Evolutionary conservation across 768 basidiomycete genomes (phyloP), one percentile per base, ranked within the genome.

Genomic region (Sporobolomyces phaffii): DNA sequence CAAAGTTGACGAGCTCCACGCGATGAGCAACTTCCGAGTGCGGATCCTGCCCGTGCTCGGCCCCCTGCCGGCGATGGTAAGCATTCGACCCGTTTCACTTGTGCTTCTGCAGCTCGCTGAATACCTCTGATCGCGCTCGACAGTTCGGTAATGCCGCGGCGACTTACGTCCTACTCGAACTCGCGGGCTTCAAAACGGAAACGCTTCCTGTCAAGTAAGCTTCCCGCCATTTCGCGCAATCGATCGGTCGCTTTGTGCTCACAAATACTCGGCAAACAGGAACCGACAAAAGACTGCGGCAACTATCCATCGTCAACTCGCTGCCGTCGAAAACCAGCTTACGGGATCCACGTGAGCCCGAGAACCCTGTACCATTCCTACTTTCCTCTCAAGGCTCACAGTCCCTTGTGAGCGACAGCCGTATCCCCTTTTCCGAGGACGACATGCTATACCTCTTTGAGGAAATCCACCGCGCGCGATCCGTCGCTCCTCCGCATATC

Each of bases 21-120:
- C 87, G 9, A 88, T 97, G 64, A 89, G 91, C 74, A 90, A 96
- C 76, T 97, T 97, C 79, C 81, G 94, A 34, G 90, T 98, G 15
- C 84, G 94, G 41, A 94, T 97, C 71, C 77, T 97, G 15, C 94
- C 94, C 33, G 94, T 97, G 7, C 82, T 97, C 5, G 91, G 88
- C 10, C 83, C 75, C 28, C 24, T 72, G 17, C 74, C 75, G 1
- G 70, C 73, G 20, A 72, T 72, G 68, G 72, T 68, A 36, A 33
- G 69, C 34, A 6, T 24, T 38, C 38, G 38, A 9, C 38, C 17
- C 38, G n/a, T n/a, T n/a, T 18, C 20, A 8, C 20, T 28, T 29
- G 17, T 4, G 15, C 18, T 18, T 5, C 13, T 1, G 48, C 1
- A 43, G 52, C 20, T 52, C 50, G 50, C 8, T 52, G n/a, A n/a